Evolutionary conservation across 2,329 filamentous ascomycete species (phyloP), one percentile per base, ranked within the genome.

Genomic region (Coniochaeta prunicola): DNA sequence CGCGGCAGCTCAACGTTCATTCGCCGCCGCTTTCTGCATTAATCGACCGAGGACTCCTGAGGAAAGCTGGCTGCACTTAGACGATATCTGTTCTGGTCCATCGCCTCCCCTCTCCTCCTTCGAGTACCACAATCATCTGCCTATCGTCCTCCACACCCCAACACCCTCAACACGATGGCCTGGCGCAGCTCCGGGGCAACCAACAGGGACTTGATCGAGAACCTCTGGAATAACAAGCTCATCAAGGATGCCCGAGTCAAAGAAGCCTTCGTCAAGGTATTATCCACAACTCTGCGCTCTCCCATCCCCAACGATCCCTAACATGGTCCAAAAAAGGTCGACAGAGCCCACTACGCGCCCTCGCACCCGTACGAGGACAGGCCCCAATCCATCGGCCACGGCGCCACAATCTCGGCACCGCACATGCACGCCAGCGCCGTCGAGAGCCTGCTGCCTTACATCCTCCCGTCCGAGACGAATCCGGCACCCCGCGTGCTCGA

Each of bases 271-370:
- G 75, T 89, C 53, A 82, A 82, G 63, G 89, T 91, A 75, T 60
- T 71, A 62, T 53, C 30, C 9, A 15, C 38, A 28, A 53, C 21
- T 57, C 30, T 31, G 24, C 24, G n/a, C 19, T 45, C 6, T 17
- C 34, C 42, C 58, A 21, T 34, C 17, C 33, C 8, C 33, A 53
- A 5, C 13, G 8, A 6, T 42, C 59, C 24, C 59, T 60, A 10
- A 61, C 60, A 53, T 13, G 10, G n/a, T n/a, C 10, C 4, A 21
- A 12, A 28, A 24, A 19, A 92, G 87, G 91, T 97, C 69, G 93
- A 99, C 73, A 85, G 94, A 62, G 92, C 84, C 0, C 84, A 97
- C 74, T 97, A 93, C 74, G 83, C 89, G 15, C 89, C 90, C 3
- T 68, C 73, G 0, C 71, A 71, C 10, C 85, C 94, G 2, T 97